Base-by-base conservation (phyloP, 345 rosid genomes). In the Cardamine occulta region DNA sequence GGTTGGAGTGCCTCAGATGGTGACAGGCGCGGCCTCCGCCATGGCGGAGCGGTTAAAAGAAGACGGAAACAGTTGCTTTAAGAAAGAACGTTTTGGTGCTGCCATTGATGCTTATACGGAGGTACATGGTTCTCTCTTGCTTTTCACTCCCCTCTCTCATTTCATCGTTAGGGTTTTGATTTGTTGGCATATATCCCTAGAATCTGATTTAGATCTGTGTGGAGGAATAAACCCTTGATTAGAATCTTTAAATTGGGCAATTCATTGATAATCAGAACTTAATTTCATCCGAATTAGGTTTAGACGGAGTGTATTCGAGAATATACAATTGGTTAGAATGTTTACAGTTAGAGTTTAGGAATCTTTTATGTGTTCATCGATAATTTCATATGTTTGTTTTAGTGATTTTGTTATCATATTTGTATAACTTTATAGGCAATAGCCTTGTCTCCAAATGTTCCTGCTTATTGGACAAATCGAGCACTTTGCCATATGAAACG, bases 21-120 rank as follows among this genome's bases (percentile, higher is more conserved):
- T 62, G 19, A 37, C 77, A 26, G 81, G 52, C 18, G 59, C 77
- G 54, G 72, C 61, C 32, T 78, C 76, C 73, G 15, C 71, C 28
- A 76, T 80, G 56, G 82, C 79, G 42, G 97, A 93, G 80, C 76
- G 62, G 34, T 77, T 91, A 63, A 87, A 74, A 74, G 82, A 65
- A 61, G 81, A 91, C 62, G 97, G 95, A 18, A 94, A 94, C 66
- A 48, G 18, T 42, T 91, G 76, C 81, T 94, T 82, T 71, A 76
- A 62, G 52, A 88, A 84, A 65, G 80, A 74, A 28, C 94, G 96
- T 18, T 88, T 85, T 37, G 95, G 89, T 15, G 98, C 97, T 5
- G 98, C 98, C 51, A 88, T 94, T 26, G 98, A 94, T 60, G 98
- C 98, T 18, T 93, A 90, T 23, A 93, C 96, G 2, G 95, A 85